Percentiles rank a stretch among this genome's conserved stretches.
Evolutionary conservation across 2,329 filamentous ascomycete genomes (phyloP).

Genomic region (Coniochaeta hoffmannii): DNA sequence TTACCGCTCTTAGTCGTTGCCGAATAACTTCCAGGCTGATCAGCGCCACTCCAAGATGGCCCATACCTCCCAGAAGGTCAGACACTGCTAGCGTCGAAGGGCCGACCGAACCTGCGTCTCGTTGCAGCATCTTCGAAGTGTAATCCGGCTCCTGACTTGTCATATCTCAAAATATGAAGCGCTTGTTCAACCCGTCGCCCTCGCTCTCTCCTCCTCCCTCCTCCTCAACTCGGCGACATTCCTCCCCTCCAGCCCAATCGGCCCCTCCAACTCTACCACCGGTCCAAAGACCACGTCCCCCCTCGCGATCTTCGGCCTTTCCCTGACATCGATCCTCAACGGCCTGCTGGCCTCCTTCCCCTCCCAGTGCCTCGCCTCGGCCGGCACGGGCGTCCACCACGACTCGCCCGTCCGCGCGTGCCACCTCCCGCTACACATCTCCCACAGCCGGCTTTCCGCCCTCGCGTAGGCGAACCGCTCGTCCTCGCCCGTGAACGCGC

Average conservation of each 20-base stretch:
- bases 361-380: constrained; percentile 44
- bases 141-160: too few species aligned
- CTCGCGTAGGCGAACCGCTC: constrained; percentile 76
- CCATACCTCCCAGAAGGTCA: too few species aligned
- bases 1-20: too few species aligned
- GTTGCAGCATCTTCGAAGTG: too few species aligned
- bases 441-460: constrained; percentile 71
- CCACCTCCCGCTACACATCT: constrained; percentile 69
- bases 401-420: constrained; percentile 51
- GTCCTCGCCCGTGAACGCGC: constrained; percentile 70
- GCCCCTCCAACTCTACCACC: constrained; percentile 33
- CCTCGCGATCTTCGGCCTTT: constrained; percentile 6
- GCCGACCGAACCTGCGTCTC: too few species aligned
- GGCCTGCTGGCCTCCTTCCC: constrained; percentile 13
- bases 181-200: too few species aligned
- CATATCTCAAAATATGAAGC: too few species aligned
- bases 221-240: constrained; percentile 22
- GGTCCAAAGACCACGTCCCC: constrained; percentile 32
- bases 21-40: too few species aligned
- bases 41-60: too few species aligned
- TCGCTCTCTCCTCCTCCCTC: constrained; percentile 6
- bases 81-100: too few species aligned
- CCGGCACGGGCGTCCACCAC: constrained; percentile 64
- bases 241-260: constrained; percentile 30
- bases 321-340: constrained; percentile 5